These are phyloP conservation scores for Vitis rupestris DNA, from an alignment of 164 flowering plant species.

Conservation along the genomic window DNA sequence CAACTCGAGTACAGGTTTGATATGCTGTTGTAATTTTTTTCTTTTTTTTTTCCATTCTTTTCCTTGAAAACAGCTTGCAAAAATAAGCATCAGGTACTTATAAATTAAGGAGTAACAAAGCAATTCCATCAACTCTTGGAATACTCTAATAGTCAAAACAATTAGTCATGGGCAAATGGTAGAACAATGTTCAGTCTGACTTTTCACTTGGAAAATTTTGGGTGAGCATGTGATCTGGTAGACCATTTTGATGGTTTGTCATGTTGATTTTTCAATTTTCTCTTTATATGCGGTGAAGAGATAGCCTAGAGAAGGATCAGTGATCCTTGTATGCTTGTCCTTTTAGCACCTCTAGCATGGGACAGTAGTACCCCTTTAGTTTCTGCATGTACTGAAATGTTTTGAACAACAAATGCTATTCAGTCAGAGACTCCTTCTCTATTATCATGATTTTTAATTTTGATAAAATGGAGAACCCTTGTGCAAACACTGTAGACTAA, in stretches of 20 bases:
- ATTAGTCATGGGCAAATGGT: neutral
- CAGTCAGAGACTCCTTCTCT: too few species aligned
- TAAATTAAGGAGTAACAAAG: neutral
- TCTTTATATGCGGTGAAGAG: neutral
- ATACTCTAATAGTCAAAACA: neutral
- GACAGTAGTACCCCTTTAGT: neutral
- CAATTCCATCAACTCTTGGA: neutral
- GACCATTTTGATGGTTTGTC: neutral
- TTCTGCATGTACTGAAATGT: neutral
- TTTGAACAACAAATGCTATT: neutral
- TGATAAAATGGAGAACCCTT: neutral
- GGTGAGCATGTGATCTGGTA: neutral
- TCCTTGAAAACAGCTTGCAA: neutral
- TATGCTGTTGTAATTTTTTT: neutral
- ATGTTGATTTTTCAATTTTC: neutral
- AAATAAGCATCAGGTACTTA: neutral
- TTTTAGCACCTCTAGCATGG: neutral
- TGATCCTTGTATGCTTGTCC: neutral
- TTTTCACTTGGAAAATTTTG: neutral
- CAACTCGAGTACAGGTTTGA: slow-evolving; percentile 83
- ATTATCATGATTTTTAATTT: neutral
- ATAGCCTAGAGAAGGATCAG: neutral
- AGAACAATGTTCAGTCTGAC: neutral
- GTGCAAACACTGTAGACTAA: neutral
- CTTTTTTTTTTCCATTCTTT: neutral